Evolutionary conservation across 345 rosid species (phyloP).

Genomic region (Eucalyptus brandiana): DNA sequence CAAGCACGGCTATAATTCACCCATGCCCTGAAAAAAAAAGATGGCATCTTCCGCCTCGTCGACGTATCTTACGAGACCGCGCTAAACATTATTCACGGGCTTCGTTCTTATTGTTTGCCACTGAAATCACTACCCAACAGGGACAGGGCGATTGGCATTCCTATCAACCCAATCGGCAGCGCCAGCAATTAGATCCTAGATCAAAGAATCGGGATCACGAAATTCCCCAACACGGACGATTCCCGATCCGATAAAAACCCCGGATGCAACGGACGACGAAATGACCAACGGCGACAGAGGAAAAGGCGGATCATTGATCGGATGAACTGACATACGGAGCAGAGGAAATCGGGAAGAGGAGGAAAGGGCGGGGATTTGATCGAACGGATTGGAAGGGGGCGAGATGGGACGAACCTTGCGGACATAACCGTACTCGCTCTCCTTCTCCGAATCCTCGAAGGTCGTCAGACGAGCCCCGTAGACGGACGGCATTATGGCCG

Average conservation of each 20-base stretch:
- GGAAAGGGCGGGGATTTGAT: neutral
- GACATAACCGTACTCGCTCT: conserved; percentile 98
- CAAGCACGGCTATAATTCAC: neutral
- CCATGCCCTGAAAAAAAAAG: neutral
- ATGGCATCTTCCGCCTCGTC: neutral
- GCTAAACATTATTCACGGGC: neutral
- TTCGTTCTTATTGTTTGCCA: neutral
- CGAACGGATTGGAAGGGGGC: neutral
- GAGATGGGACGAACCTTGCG: conserved; percentile 52
- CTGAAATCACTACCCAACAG: neutral
- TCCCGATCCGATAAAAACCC: neutral
- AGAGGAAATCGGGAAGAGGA: neutral
- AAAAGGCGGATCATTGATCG: neutral
- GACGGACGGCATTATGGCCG: conserved; percentile 12
- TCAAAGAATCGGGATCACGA: neutral
- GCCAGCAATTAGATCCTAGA: neutral
- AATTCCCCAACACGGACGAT: neutral
- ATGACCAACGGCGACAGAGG: neutral
- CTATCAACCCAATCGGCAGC: neutral
- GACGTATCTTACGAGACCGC: neutral
- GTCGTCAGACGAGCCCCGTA: conserved; percentile 86
- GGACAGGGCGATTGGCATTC: neutral
- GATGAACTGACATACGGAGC: neutral
- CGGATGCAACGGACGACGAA: neutral
- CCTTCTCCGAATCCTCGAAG: conserved; percentile 93